Evolutionary conservation across 1,284 basidiomycete genomes (phyloP), one percentile per base, ranked within the genome.

Genomic region (Fomitiporia mediterranea): DNA sequence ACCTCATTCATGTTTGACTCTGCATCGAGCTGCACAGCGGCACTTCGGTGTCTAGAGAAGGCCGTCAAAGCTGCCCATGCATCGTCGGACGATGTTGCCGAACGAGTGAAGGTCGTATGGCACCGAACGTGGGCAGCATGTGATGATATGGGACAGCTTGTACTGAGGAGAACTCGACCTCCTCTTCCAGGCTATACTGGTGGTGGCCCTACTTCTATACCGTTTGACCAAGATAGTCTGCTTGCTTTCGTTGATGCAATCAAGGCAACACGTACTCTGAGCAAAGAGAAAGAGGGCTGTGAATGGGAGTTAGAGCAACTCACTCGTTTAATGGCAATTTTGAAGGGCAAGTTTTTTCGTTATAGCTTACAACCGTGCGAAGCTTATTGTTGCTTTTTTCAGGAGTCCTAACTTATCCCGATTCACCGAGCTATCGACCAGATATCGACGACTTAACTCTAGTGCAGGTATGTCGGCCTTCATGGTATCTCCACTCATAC

Each of bases 181-280:
- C 64, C 67, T 34, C 53, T 60, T 27, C 65, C 63, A 57, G 40
- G 58, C n/a, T 52, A 51, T 34, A 42, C 60, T 28, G 17, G 54
- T 7, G 44, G 61, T 9, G 32, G 35, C 30, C 35, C 68, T 23
- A 42, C 27, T 35, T 65, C 62, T 6, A 65, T 73, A 37, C 78
- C 84, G 0, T 91, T 93, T 67, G 93, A 91, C 1, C 95, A 98
- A 67, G 90, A 92, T 62, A 92, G 88, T 64, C 74, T 98, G 37
- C 80, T 94, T 39, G 86, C 88, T 0, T 87, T 86, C 63, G 79
- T 93, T 27, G 84, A 90, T 61, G 82, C 88, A 17, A 77, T 91
- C 30, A 78, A 78, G 55, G 78, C 77, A 58, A 79, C 80, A n/a
- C 73, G 86, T 59, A 70, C 68, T 46, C 72, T 79, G 7, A 79